Conservation (phyloP, 805 yeast genomes). For the Schwanniomyces occidentalis region DNA sequence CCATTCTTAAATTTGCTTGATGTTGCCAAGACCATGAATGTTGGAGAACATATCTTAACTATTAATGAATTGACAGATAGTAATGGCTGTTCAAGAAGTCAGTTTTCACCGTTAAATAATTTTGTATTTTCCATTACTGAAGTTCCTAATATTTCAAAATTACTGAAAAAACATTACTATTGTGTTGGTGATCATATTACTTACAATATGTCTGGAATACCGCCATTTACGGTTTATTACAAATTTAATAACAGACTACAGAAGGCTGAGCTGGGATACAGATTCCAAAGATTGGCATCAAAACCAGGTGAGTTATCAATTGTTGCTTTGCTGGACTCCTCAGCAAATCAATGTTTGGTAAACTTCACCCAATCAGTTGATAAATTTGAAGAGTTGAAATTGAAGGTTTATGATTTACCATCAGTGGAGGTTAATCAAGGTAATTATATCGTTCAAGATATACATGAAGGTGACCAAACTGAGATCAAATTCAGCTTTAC, state of each 20-base stretch:
- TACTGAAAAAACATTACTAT: constrained; percentile 41
- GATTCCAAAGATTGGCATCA: constrained; percentile 70
- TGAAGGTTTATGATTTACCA: constrained; percentile 49
- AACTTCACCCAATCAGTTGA: constrained; percentile 46
- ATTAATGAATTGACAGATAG: constrained; percentile 62
- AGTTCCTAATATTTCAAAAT: constrained; percentile 63
- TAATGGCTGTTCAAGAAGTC: constrained; percentile 62
- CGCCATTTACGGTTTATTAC: constrained; percentile 79
- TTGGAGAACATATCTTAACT: constrained; percentile 71
- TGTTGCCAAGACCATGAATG: constrained; percentile 36
- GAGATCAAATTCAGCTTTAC: constrained; percentile 79
- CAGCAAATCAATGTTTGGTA: constrained; percentile 69
- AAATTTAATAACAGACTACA: constrained; percentile 64
- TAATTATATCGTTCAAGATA: constrained; percentile 70
- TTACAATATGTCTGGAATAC: constrained; percentile 71
- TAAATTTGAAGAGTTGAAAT: constrained; percentile 28
- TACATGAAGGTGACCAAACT: constrained; percentile 93
- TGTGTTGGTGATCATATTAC: constrained; percentile 93
- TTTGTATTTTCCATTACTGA: constrained; percentile 67
- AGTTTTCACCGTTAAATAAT: constrained; percentile 36
- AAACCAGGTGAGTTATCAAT: constrained; percentile 77
- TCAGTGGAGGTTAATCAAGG: constrained; percentile 86
- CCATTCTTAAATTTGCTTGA: constrained; percentile 13
- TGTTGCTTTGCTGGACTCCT: constrained; percentile 68
- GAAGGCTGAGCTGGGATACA: constrained; percentile 50